Percentiles rank a stretch among this genome's conserved stretches.
Conservation (phyloP, 352 stramenopile species). For the Elongisporangium undulatum region DNA sequence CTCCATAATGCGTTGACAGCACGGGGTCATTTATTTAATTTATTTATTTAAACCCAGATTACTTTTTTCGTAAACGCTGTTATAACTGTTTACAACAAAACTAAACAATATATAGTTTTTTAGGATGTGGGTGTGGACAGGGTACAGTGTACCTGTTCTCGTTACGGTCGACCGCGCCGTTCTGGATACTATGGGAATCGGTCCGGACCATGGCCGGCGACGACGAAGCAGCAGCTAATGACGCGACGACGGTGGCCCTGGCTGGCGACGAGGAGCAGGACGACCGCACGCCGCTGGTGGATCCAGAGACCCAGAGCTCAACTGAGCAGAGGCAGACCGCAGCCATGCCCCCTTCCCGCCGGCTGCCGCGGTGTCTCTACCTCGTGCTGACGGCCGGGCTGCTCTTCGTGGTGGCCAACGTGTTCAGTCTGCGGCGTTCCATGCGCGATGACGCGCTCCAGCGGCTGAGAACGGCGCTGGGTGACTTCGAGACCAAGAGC, state of each 20-base stretch:
- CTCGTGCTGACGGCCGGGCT: not conserved
- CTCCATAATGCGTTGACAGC: too few species aligned
- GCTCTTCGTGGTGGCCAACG: not conserved
- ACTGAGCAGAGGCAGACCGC: not conserved
- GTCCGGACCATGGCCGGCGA: not conserved
- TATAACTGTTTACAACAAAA: too few species aligned
- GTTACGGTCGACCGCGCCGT: not conserved
- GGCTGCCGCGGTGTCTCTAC: not conserved
- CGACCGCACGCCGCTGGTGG: not conserved
- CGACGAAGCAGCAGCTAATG: not conserved
- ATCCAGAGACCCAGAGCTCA: not conserved
- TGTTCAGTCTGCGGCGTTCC: not conserved
- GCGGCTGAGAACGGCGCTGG: not conserved
- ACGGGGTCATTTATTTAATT: too few species aligned
- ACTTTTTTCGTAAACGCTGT: too few species aligned
- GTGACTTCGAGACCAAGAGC: not conserved
- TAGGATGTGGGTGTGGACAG: not conserved
- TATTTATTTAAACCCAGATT: too few species aligned
- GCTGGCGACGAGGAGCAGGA: not conserved
- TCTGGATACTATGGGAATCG: not conserved
- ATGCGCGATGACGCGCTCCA: conserved; percentile 1
- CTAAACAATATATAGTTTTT: too few species aligned
- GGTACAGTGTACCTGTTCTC: not conserved
- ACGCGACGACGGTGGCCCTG: too few species aligned
- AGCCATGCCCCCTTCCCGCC: not conserved